These are phyloP conservation scores for Neurospora sp. DNA, from an alignment of 495 filamentous ascomycete genomes.

Conservation along the genomic window DNA sequence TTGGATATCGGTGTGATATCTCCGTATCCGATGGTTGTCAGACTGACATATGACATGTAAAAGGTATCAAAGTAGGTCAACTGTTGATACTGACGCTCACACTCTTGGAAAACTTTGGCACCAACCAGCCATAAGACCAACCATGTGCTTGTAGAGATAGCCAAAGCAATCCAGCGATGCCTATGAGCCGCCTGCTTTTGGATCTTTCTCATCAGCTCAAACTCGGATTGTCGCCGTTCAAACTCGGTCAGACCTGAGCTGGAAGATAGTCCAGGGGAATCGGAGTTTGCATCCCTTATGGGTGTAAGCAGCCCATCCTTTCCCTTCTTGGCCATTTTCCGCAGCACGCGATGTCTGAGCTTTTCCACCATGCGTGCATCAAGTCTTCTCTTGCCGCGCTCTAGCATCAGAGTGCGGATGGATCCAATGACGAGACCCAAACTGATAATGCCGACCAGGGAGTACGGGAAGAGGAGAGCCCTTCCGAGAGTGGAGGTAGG, in stretches of 20 bases:
- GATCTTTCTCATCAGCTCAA: conserved; percentile 74
- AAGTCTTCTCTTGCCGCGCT: conserved; percentile 63
- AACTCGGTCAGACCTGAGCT: conserved; percentile 33
- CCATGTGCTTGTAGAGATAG: conserved; percentile 53
- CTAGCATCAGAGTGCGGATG: conserved; percentile 68
- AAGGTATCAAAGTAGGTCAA: conserved; percentile 78
- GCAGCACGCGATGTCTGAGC: conserved; percentile 47
- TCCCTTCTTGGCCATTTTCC: conserved; percentile 38
- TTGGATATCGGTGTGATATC: conserved; percentile 63
- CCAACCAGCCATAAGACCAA: conserved; percentile 71
- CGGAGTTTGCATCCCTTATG: conserved; percentile 22
- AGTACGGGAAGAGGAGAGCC: conserved; percentile 66
- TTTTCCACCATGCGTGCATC: conserved; percentile 61
- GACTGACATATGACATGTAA: conserved; percentile 70
- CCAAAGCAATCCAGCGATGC: conserved; percentile 59
- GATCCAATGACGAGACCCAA: conserved; percentile 80
- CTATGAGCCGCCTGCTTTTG: conserved; percentile 52
- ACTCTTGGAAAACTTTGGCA: conserved; percentile 56
- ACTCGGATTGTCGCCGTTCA: conserved; percentile 61
- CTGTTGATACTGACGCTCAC: conserved; percentile 31
- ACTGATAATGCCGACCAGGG: conserved; percentile 69
- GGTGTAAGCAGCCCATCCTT: conserved; percentile 41
- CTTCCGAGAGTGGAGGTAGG: conserved; percentile 48
- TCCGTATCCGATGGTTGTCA: conserved; percentile 83
- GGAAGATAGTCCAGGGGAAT: neutral